Base-by-base conservation (phyloP, 805 yeast species). In the Candida andamanensis region DNA sequence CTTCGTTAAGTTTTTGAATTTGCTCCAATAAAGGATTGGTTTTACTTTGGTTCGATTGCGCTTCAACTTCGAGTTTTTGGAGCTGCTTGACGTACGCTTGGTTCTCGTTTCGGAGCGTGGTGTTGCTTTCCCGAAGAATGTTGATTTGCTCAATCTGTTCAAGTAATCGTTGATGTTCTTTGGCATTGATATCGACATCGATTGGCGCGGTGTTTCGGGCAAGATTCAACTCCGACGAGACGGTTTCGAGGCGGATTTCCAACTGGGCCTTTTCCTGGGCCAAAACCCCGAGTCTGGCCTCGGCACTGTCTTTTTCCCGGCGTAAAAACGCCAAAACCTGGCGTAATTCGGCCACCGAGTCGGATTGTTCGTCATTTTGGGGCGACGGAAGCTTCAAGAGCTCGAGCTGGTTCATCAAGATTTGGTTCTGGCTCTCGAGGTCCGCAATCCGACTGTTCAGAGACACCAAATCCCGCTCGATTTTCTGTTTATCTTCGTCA, bases 241-340 rank as follows among this genome's bases (percentile, higher is more conserved):
- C 35, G 1, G 41, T 13, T 4, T 64, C 64, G 25, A 81, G 58
- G 23, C 69, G 67, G 37, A 73, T 74, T 40, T 74, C 69, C 17
- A 78, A 55, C 23, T 73, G 61, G 22, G 61, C 64, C 35, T 69
- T 68, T 44, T 83, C 92, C 36, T 76, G 74, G 8, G 57, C 50
- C 15, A 53, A 40, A 7, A 44, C 38, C 1, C 39, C 14, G 3
- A 47, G 59, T 44, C 78, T 82, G 6, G 77, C 69, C 29, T 76
- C 80, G 1, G 78, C 66, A 4, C 79, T 63, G 40, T 86, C 95
- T 46, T 80, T 82, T 43, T 85, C 94, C 39, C 80, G 76, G 28
- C 89, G 78, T 36, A 86, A 60, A 45, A 72, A 78, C 2, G 67
- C 50, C 21, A 86, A 58, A 17, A 85, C 68, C 40, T 79, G 78